Conservation (phyloP, 1,139 yeast genomes). For the Debaryomyces robertsiae region DNA sequence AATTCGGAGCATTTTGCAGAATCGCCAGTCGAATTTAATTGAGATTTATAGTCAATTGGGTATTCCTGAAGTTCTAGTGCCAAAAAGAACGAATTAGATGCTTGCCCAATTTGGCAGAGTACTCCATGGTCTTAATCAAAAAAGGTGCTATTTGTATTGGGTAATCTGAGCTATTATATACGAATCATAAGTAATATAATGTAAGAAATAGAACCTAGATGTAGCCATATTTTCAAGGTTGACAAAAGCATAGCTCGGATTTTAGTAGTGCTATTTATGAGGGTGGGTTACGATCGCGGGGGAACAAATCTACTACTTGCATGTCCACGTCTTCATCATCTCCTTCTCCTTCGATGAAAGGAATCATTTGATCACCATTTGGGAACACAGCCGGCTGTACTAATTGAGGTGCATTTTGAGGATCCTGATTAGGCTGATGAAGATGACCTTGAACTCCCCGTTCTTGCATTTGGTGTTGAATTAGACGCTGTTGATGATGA, state of each 20-base stretch:
- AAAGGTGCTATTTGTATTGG: neutral
- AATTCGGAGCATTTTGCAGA: slow-evolving; percentile 9
- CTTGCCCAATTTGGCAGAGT: neutral
- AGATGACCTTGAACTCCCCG: slow-evolving; percentile 12
- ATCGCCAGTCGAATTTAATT: slow-evolving; percentile 9
- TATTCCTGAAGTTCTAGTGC: slow-evolving; percentile 11
- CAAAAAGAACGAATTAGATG: slow-evolving; percentile 9
- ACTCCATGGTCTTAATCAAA: neutral
- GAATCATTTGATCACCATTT: slow-evolving; percentile 29
- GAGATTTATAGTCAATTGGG: slow-evolving; percentile 10
- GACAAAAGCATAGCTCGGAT: too few species aligned
- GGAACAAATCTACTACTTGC: slow-evolving; percentile 39
- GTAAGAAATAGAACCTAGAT: too few species aligned
- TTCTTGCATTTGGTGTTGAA: slow-evolving; percentile 20
- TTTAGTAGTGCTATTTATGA: neutral
- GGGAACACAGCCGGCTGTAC: slow-evolving; percentile 48
- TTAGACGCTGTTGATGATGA: slow-evolving; percentile 30
- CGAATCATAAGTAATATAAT: neutral
- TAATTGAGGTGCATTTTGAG: slow-evolving; percentile 45
- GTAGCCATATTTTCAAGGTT: too few species aligned
- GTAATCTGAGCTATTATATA: neutral
- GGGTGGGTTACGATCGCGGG: slow-evolving; percentile 20
- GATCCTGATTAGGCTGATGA: slow-evolving; percentile 13
- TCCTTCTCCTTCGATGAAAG: slow-evolving; percentile 28
- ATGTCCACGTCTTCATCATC: slow-evolving; percentile 40